Percentiles rank a stretch among this genome's conserved stretches.
phyloP scores from a whole-genome alignment of 345 rosid species.

The Hypericum androsaemum region DNA sequence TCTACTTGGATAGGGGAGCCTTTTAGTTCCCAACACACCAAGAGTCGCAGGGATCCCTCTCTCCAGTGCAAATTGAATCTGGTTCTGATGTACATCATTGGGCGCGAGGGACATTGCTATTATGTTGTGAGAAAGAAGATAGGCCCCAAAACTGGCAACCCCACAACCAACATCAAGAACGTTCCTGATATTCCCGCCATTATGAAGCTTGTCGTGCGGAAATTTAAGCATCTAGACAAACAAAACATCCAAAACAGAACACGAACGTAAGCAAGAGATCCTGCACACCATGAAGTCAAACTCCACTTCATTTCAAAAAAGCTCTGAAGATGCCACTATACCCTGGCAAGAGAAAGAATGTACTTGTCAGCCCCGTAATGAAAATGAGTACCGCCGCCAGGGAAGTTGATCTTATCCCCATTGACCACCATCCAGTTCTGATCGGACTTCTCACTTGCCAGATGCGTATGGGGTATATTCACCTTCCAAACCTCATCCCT shows the following conservation, averaged over 20 bases:
- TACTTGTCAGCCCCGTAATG: conserved; percentile 95
- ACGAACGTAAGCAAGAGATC: too few relatives aligned
- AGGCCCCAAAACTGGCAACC: conserved; percentile 97
- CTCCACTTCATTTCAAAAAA: too few relatives aligned
- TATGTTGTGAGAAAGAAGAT: conserved; percentile 74
- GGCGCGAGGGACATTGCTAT: conserved; percentile 98
- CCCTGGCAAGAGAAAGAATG: conserved; percentile 77
- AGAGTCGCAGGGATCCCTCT: conserved; percentile 91
- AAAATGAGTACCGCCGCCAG: conserved; percentile 98
- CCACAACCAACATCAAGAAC: conserved; percentile 99
- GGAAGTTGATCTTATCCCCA: conserved; percentile 90
- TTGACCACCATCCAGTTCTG: conserved; percentile 98
- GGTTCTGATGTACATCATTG: conserved; percentile 96
- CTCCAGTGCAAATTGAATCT: conserved; percentile 93
- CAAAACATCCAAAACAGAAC: neutral
- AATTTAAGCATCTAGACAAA: conserved; percentile 88
- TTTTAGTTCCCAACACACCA: conserved; percentile 91
- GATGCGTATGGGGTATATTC: conserved; percentile 92
- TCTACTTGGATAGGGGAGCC: conserved; percentile 94
- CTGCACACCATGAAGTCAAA: too few relatives aligned
- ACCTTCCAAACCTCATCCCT: conserved; percentile 98
- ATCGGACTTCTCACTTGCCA: conserved; percentile 91
- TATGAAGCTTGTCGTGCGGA: conserved; percentile 75
- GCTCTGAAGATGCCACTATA: conserved; percentile 8
- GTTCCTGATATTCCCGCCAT: conserved; percentile 65